Evolutionary conservation across 2,329 filamentous ascomycete species (phyloP).

Genomic region (Phialocephala subalpina): DNA sequence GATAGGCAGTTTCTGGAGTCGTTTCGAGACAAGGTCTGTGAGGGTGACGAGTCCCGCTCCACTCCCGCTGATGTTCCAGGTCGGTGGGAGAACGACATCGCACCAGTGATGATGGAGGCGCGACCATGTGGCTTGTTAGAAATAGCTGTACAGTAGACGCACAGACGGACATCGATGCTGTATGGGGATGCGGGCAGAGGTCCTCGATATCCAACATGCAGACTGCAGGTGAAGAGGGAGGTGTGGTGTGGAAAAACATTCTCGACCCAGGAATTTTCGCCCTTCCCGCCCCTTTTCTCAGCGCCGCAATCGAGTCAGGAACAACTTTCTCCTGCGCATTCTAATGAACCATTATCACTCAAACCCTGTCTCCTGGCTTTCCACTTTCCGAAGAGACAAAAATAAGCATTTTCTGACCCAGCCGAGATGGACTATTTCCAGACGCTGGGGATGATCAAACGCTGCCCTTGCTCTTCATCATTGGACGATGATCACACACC

Average conservation of each 20-base stretch:
- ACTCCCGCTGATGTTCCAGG: not conserved
- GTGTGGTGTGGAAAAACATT: not conserved
- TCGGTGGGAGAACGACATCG: not conserved
- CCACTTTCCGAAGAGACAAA: not conserved
- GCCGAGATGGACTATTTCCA: not conserved
- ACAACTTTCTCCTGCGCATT: not conserved
- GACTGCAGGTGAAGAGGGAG: not conserved
- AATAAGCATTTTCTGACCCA: not conserved
- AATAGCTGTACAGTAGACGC: too few relatives aligned
- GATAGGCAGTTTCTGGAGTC: not conserved
- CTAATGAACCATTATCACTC: not conserved
- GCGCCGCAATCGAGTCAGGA: not conserved
- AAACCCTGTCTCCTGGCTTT: too few relatives aligned
- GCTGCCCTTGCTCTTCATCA: not conserved
- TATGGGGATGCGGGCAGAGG: too few relatives aligned
- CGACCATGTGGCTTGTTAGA: not conserved
- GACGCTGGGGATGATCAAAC: not conserved
- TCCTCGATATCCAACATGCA: not conserved
- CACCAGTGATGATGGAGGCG: not conserved
- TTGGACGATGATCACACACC: not conserved
- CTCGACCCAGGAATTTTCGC: not conserved
- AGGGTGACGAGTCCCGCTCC: conserved; percentile 4
- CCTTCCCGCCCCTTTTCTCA: too few relatives aligned
- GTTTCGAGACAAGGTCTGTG: conserved; percentile 9
- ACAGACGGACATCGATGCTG: too few relatives aligned